Evolutionary conservation across 345 rosid species (phyloP).

Genomic region (Firmiana major): DNA sequence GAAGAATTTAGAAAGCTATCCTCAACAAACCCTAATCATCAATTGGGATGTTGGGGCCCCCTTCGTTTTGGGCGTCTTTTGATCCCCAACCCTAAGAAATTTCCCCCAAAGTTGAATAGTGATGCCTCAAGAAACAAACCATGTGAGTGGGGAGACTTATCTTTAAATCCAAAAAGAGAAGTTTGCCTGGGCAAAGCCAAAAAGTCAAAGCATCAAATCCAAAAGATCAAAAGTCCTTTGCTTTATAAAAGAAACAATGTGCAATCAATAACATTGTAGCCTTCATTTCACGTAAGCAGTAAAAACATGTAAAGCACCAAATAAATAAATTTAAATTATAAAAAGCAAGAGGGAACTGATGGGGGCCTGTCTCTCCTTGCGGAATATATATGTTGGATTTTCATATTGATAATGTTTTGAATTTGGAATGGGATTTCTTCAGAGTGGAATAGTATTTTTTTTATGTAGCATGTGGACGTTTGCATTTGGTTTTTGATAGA

Average conservation of each 20-base stretch:
- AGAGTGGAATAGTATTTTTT: not conserved
- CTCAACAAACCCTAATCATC: slow-evolving; percentile 46
- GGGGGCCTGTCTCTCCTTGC: not conserved
- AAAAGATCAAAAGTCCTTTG: slow-evolving; percentile 24
- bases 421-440: not conserved
- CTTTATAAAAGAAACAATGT: slow-evolving; percentile 27
- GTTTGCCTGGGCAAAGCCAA: slow-evolving; percentile 38
- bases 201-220: slow-evolving; percentile 53
- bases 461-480: not conserved
- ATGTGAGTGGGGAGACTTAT: slow-evolving; percentile 55
- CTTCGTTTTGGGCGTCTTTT: slow-evolving; percentile 34
- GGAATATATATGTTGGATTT: not conserved
- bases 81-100: slow-evolving; percentile 27
- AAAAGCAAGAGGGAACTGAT: slow-evolving; percentile 5
- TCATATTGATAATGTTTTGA: not conserved
- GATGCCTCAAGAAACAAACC: slow-evolving; percentile 46
- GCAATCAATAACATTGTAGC: slow-evolving; percentile 7
- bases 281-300: slow-evolving; percentile 23
- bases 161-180: slow-evolving; percentile 52
- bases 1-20: slow-evolving; percentile 12
- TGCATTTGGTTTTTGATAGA: not conserved
- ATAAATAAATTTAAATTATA: not conserved
- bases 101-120: slow-evolving; percentile 30
- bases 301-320: not conserved
- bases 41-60: slow-evolving; percentile 33